Evolutionary conservation across 495 filamentous ascomycete genomes (phyloP), one percentile per base, ranked within the genome.

Genomic region (Podospora appendiculata): DNA sequence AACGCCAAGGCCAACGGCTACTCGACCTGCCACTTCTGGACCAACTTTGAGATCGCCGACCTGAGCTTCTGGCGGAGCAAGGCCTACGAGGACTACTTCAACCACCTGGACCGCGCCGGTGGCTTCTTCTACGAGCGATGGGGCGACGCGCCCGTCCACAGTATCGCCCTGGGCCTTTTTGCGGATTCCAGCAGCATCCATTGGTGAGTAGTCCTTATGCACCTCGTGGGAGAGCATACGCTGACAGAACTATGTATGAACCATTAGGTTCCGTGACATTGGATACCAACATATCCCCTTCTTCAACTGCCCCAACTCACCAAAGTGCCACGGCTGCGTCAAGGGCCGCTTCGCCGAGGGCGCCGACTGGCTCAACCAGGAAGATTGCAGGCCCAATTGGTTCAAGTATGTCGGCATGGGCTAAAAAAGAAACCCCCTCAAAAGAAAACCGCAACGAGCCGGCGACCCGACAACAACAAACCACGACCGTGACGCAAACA

Each of bases 11-110:
- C 89, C 33, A 83, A 93, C 53, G 93, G 93, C 38, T 98, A 96
- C 76, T 93, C 88, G 10, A 98, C 94, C n/a, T 99, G 94, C 68
- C 94, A 99, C 70, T 99, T 99, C 76, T 99, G 94, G 94, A 90
- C 83, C 53, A 99, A 99, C 71, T 99, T 99, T 62, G 94, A 99
- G 71, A 94, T 99, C 59, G 94, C 83, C 35, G 90, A 96, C 65
- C 82, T 99, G 81, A 81, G 79, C 54, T 96, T 99, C 73, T 99
- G 91, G 89, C 78, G 94, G 10, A 86, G 90, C 59, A 81, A 90
- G 66, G 78, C 80, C 47, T 99, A 99, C 66, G 86, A 92, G 65
- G 88, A 90, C 48, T 99, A 96, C 66, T 99, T 99, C 71, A 84
- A 96, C 66, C 89, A 96, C 65, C 74, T 99, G 34, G 94, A 99